These are phyloP conservation scores for Carex kokanica DNA, from an alignment of 176 grass and related monocot species.

Conservation along the genomic window DNA sequence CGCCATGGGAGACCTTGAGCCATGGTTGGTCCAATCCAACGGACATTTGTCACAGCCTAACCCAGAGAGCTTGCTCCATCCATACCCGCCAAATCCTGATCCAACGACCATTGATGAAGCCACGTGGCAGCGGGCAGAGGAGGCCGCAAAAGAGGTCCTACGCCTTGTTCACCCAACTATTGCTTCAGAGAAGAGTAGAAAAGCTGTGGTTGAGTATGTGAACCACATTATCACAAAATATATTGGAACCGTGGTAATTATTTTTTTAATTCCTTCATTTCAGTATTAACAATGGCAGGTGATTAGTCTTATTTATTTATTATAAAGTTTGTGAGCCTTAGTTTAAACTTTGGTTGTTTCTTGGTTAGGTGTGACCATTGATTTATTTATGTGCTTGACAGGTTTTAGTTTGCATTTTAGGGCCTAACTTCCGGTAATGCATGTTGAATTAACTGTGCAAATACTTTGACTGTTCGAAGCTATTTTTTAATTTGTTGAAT, in stretches of 20 bases:
- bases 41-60: conserved; percentile 27
- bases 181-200: conserved; percentile 55
- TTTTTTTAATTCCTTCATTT: conserved; percentile 6
- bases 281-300: background rate
- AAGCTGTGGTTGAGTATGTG: conserved; percentile 62
- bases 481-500: background rate
- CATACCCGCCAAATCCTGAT: conserved; percentile 41
- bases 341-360: background rate
- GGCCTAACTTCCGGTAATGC: background rate
- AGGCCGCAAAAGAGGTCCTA: conserved; percentile 49
- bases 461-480: background rate
- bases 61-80: background rate
- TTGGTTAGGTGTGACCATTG: background rate
- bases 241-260: conserved; percentile 44
- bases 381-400: background rate
- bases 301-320: background rate
- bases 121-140: conserved; percentile 56
- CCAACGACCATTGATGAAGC: conserved; percentile 42
- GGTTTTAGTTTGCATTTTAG: background rate
- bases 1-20: conserved; percentile 66
- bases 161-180: conserved; percentile 61
- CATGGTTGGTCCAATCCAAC: conserved; percentile 35
- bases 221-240: conserved; percentile 43
- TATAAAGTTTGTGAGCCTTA: background rate
- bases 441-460: background rate